A percentile compares a stretch with the other conserved stretches of the same genome.
phyloP scores from a whole-genome alignment of 2,329 filamentous ascomycete species.

The Periconia sp. region DNA sequence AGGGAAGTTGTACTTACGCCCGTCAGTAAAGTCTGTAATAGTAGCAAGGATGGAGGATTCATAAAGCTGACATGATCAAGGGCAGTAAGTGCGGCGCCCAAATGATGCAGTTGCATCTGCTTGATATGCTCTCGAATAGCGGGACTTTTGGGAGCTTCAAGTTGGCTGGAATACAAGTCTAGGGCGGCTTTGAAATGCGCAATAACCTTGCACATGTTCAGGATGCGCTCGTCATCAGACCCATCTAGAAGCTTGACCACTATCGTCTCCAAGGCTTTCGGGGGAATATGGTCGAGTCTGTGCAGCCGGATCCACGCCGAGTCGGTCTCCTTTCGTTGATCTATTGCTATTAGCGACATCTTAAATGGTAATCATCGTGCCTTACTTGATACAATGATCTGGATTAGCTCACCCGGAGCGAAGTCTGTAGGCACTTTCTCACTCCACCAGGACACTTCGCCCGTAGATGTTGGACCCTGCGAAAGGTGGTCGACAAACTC shows the following conservation, averaged over 20 bases:
- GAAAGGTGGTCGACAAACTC: conserved; percentile 39
- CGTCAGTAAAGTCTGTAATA: conserved; percentile 38
- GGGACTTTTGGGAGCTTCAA: conserved; percentile 28
- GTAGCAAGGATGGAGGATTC: conserved; percentile 30
- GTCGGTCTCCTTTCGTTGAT: conserved; percentile 21
- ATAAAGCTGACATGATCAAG: conserved; percentile 36
- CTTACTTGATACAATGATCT: conserved; percentile 34
- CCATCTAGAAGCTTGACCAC: conserved; percentile 35
- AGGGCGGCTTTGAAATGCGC: conserved; percentile 38
- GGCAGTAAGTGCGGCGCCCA: conserved; percentile 36
- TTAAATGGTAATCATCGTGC: not conserved
- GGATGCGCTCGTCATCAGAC: conserved; percentile 33
- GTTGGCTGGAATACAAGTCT: conserved; percentile 29
- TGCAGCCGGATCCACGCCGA: conserved; percentile 27
- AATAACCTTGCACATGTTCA: conserved; percentile 37
- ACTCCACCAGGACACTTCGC: conserved; percentile 19
- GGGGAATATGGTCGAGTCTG: conserved; percentile 35
- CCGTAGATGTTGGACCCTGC: conserved; percentile 25
- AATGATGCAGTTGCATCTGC: conserved; percentile 33
- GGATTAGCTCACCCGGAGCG: conserved; percentile 30
- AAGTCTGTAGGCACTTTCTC: conserved; percentile 32
- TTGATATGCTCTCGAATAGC: conserved; percentile 32
- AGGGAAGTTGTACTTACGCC: conserved; percentile 38
- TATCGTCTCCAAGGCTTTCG: conserved; percentile 37
- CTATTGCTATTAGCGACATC: conserved; percentile 11